These are phyloP conservation scores for Fusarium haematococcum DNA, from an alignment of 2,329 filamentous ascomycete species.

Conservation along the genomic window DNA sequence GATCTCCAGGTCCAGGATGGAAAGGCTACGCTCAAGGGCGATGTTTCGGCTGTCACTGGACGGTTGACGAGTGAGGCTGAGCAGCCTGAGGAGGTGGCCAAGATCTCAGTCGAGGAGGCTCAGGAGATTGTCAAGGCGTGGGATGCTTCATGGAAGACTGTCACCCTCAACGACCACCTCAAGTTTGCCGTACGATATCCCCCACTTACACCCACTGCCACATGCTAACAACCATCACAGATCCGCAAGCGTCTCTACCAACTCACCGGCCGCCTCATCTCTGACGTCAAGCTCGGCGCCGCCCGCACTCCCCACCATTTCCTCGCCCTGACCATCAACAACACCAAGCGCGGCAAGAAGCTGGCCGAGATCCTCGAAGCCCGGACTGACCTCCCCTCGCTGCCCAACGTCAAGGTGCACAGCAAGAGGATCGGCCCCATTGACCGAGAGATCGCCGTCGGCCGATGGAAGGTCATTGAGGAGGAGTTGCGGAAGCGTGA, in stretches of 20 bases:
- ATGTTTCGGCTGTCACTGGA: constrained; percentile 50
- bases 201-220: not conserved
- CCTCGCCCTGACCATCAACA: constrained; percentile 64
- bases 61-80: constrained; percentile 47
- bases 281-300: constrained; percentile 74
- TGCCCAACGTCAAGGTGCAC: constrained; percentile 79
- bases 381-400: constrained; percentile 57
- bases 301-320: constrained; percentile 67
- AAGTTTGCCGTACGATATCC: constrained; percentile 77
- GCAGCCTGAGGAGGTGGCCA: constrained; percentile 39
- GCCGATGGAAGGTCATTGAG: constrained; percentile 84
- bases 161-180: constrained; percentile 68
- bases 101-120: constrained; percentile 54
- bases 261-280: constrained; percentile 80
- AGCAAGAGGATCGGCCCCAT: constrained; percentile 74
- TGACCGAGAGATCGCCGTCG: constrained; percentile 77
- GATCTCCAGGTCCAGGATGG: constrained; percentile 57
- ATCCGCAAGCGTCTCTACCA: constrained; percentile 84
- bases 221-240: constrained; percentile 59
- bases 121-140: constrained; percentile 57
- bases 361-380: constrained; percentile 70
- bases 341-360: constrained; percentile 69
- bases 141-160: constrained; percentile 68
- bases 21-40: constrained; percentile 53
- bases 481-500: constrained; percentile 73